Conservation (phyloP, 106 monocot species). For the Ottelia alismoides region DNA sequence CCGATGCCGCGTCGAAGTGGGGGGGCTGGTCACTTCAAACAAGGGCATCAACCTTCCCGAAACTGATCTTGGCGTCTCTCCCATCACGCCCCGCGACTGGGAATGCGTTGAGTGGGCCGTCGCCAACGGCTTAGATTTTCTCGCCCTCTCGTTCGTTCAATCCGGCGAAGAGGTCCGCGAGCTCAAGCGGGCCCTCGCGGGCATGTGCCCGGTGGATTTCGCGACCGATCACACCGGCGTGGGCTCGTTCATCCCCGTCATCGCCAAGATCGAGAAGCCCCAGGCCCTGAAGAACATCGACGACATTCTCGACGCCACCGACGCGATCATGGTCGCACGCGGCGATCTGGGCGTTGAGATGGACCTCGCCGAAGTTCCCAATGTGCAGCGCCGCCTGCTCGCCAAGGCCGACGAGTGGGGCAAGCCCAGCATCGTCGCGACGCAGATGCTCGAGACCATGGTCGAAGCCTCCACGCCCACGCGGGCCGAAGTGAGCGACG, state of each 20-base stretch:
- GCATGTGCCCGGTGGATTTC: too few species aligned
- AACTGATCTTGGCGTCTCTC: slow-evolving; percentile 59
- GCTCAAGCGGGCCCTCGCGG: slow-evolving; percentile 54
- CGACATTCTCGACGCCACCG: slow-evolving; percentile 31
- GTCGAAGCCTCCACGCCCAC: slow-evolving; percentile 41
- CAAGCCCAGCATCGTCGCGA: slow-evolving; percentile 36
- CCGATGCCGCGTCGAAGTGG: slow-evolving; percentile 60
- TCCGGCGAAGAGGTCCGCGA: slow-evolving; percentile 64
- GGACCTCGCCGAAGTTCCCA: slow-evolving; percentile 35
- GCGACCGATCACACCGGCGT: too few species aligned
- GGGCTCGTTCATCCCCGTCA: too few species aligned
- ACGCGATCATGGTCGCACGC: too few species aligned
- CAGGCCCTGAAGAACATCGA: slow-evolving; percentile 40
- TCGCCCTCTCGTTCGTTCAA: slow-evolving; percentile 77
- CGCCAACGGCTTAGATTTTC: slow-evolving; percentile 69
- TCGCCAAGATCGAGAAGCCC: slow-evolving; percentile 47
- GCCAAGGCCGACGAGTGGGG: slow-evolving; percentile 39
- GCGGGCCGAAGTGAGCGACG: slow-evolving; percentile 39
- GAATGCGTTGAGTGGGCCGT: slow-evolving; percentile 77
- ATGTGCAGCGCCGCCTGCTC: slow-evolving; percentile 43
- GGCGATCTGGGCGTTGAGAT: slow-evolving; percentile 52
- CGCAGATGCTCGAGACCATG: slow-evolving; percentile 53
- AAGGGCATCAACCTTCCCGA: slow-evolving; percentile 85
- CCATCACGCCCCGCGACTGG: slow-evolving; percentile 61
- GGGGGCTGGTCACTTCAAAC: slow-evolving; percentile 53